Percentiles rank a stretch among this genome's conserved stretches.
Conservation (phyloP, 768 basidiomycete genomes). For the Pleurotus cornucopiae region DNA sequence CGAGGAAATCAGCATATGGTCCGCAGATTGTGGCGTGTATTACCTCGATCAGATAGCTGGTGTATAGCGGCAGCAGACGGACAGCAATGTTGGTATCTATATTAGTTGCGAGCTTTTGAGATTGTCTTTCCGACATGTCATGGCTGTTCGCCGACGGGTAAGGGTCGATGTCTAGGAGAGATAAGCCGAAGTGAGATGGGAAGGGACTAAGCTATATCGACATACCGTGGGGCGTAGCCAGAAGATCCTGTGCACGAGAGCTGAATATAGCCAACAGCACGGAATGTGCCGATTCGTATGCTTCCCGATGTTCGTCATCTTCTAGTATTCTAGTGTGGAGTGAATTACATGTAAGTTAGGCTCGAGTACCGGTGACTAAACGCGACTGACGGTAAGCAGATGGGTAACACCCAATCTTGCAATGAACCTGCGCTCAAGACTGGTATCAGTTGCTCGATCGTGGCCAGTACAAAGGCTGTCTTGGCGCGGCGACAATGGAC, state of each 20-base stretch:
- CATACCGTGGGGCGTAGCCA: background rate
- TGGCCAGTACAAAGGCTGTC: constrained; percentile 64
- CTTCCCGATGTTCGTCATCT: constrained; percentile 48
- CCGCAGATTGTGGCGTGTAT: constrained; percentile 11
- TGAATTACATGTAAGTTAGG: background rate
- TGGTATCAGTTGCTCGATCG: constrained; percentile 75
- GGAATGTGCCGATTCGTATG: constrained; percentile 86
- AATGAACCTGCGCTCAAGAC: constrained; percentile 51
- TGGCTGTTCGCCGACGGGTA: background rate
- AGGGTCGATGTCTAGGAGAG: background rate
- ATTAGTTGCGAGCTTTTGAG: constrained; percentile 8
- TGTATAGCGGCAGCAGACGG: constrained; percentile 72
- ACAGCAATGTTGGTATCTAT: constrained; percentile 38
- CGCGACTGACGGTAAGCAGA: constrained; percentile 61
- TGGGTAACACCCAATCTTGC: constrained; percentile 49
- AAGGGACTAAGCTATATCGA: background rate
- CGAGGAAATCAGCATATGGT: constrained; percentile 5
- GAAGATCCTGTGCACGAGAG: constrained; percentile 41
- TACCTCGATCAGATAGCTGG: constrained; percentile 67
- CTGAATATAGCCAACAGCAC: constrained; percentile 75
- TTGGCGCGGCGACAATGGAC: constrained; percentile 27
- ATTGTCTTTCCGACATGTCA: constrained; percentile 9
- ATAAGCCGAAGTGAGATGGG: background rate
- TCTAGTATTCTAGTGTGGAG: background rate
- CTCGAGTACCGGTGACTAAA: constrained; percentile 6